Percentiles rank a stretch among this genome's conserved stretches.
These are phyloP conservation scores for Chrysoporthe deuterocubensis DNA, from an alignment of 2,329 filamentous ascomycete genomes.

Conservation along the genomic window DNA sequence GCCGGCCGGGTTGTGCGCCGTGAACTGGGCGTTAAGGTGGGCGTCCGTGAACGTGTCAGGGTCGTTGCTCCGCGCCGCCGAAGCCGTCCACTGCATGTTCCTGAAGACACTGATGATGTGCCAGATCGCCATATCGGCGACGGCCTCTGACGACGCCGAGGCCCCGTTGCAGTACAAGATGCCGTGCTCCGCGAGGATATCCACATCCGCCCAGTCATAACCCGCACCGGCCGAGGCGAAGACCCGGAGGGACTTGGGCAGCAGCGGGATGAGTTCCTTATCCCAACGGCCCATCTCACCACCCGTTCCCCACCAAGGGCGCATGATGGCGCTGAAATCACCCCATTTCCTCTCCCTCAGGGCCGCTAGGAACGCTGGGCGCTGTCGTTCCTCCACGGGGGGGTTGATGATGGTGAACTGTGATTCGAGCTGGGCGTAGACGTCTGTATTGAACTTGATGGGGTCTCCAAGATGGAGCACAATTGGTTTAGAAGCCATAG, in stretches of 20 bases:
- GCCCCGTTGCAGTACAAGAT: slow-evolving; percentile 68
- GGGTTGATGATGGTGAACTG: slow-evolving; percentile 42
- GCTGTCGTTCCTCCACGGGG: slow-evolving; percentile 42
- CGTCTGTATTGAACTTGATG: slow-evolving; percentile 37
- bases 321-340: slow-evolving; percentile 50
- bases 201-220: slow-evolving; percentile 68
- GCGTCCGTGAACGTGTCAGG: slow-evolving; percentile 52
- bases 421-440: slow-evolving; percentile 38
- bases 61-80: slow-evolving; percentile 52
- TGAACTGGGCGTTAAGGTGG: slow-evolving; percentile 55
- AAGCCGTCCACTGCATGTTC: slow-evolving; percentile 57
- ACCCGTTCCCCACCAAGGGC: slow-evolving; percentile 67
- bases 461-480: slow-evolving; percentile 41
- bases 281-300: slow-evolving; percentile 70
- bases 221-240: slow-evolving; percentile 68
- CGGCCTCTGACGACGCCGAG: slow-evolving; percentile 62
- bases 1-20: slow-evolving; percentile 59
- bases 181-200: slow-evolving; percentile 37
- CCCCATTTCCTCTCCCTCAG: slow-evolving; percentile 46
- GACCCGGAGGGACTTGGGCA: slow-evolving; percentile 59
- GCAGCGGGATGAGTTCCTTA: slow-evolving; percentile 56
- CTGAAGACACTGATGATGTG: slow-evolving; percentile 63
- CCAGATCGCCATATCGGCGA: slow-evolving; percentile 64
- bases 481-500: slow-evolving; percentile 30
- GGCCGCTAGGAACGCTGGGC: slow-evolving; percentile 42